Evolutionary conservation across 768 basidiomycete species (phyloP).

Genomic region (Tylopilus subfusipes): DNA sequence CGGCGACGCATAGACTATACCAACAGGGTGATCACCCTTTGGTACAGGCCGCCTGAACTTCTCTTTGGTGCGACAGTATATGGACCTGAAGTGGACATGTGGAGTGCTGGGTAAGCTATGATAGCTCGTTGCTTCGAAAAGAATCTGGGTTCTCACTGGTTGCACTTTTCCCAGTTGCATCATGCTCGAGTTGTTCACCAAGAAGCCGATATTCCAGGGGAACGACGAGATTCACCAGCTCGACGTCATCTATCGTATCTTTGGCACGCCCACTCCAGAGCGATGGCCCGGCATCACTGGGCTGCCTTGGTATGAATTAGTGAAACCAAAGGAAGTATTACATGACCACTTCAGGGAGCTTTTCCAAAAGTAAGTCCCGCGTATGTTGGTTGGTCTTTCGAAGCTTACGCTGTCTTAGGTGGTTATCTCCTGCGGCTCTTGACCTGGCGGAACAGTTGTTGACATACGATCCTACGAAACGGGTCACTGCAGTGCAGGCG

Average conservation of each 20-base stretch:
- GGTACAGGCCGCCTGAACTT: slow-evolving; percentile 97
- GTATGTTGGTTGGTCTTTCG: background rate
- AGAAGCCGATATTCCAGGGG: slow-evolving; percentile 96
- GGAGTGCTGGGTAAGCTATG: slow-evolving; percentile 85
- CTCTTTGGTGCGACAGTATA: slow-evolving; percentile 95
- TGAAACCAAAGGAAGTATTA: slow-evolving; percentile 78
- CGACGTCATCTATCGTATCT: slow-evolving; percentile 84
- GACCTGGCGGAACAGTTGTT: slow-evolving; percentile 85
- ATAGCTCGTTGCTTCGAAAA: background rate
- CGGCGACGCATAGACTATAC: slow-evolving; percentile 90
- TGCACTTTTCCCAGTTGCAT: slow-evolving; percentile 66
- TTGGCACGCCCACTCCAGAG: slow-evolving; percentile 82
- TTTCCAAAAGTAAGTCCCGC: slow-evolving; percentile 74
- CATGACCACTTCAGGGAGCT: slow-evolving; percentile 75
- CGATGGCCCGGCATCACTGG: slow-evolving; percentile 81
- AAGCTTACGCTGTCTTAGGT: slow-evolving; percentile 42
- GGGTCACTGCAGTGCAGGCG: slow-evolving; percentile 77
- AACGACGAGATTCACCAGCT: slow-evolving; percentile 97
- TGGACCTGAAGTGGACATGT: slow-evolving; percentile 98
- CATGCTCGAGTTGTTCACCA: slow-evolving; percentile 95
- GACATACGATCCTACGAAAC: slow-evolving; percentile 72
- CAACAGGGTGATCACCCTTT: slow-evolving; percentile 98
- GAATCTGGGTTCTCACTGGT: background rate
- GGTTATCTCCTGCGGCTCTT: slow-evolving; percentile 81
- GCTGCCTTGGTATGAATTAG: slow-evolving; percentile 98